Conservation (phyloP, 257 asterid genomes). For the Przewalskia tangutica region DNA sequence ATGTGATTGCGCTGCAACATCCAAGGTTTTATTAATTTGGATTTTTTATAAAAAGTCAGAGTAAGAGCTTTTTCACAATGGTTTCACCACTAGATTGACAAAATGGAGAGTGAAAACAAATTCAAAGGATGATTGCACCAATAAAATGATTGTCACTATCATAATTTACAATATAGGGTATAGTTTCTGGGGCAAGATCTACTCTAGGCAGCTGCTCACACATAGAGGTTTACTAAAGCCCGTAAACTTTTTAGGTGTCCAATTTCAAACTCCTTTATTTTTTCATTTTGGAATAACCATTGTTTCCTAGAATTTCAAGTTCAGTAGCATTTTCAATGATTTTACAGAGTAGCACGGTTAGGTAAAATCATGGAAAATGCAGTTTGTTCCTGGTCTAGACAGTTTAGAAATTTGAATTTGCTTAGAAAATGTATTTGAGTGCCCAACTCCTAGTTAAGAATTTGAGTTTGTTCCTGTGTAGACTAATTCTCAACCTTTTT, state of each 20-base stretch:
- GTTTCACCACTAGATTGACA: not conserved
- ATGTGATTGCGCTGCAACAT: conserved; percentile 48
- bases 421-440: not conserved
- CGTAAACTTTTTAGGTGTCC: not conserved
- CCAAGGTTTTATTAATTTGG: not conserved
- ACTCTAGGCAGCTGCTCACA: not conserved
- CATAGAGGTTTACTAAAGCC: not conserved
- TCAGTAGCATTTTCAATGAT: not conserved
- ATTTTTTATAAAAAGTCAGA: not conserved
- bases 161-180: not conserved
- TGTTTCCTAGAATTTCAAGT: not conserved
- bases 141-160: not conserved
- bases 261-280: not conserved
- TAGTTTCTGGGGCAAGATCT: not conserved
- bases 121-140: not conserved
- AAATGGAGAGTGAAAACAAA: not conserved
- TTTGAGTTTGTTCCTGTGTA: not conserved
- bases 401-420: not conserved
- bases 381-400: not conserved
- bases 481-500: not conserved
- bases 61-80: not conserved
- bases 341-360: not conserved
- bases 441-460: not conserved
- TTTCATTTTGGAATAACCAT: not conserved
- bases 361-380: not conserved